Percentiles rank a stretch among this genome's conserved stretches.
Evolutionary conservation across 352 stramenopile genomes (phyloP).

Genomic region (Phytophthora podocarpi): DNA sequence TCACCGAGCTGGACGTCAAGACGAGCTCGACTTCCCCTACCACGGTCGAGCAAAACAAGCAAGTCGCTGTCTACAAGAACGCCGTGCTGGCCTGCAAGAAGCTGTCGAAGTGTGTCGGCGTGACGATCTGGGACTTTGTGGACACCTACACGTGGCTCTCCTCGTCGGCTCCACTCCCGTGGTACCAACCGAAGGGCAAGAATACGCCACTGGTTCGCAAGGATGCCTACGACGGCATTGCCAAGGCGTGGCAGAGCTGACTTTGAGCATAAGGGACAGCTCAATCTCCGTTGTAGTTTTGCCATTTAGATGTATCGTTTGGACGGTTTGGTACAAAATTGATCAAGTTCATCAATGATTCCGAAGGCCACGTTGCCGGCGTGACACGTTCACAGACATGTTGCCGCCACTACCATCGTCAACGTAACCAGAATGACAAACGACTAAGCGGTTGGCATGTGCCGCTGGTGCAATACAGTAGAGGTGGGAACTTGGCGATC

Average conservation of each 20-base stretch:
- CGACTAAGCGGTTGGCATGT: too few species aligned
- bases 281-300: too few species aligned
- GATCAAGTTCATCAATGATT: too few species aligned
- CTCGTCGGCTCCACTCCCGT: constrained; percentile 27
- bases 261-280: background rate
- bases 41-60: constrained; percentile 27
- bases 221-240: constrained; percentile 34
- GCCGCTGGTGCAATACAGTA: too few species aligned
- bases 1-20: constrained; percentile 40
- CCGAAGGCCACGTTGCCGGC: too few species aligned
- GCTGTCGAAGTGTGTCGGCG: constrained; percentile 23
- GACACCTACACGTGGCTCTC: constrained; percentile 33
- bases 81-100: constrained; percentile 39
- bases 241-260: constrained; percentile 2
- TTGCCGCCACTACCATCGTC: too few species aligned
- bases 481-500: too few species aligned
- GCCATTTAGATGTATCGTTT: too few species aligned
- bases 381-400: too few species aligned
- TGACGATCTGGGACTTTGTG: constrained; percentile 34
- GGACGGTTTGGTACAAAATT: too few species aligned
- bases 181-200: constrained; percentile 30
- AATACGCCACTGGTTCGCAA: constrained; percentile 33
- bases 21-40: constrained; percentile 28
- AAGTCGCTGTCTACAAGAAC: constrained; percentile 32
- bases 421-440: too few species aligned